Base-by-base conservation (phyloP, 2,329 filamentous ascomycete genomes). In the Mycosphaerella arachidis region DNA sequence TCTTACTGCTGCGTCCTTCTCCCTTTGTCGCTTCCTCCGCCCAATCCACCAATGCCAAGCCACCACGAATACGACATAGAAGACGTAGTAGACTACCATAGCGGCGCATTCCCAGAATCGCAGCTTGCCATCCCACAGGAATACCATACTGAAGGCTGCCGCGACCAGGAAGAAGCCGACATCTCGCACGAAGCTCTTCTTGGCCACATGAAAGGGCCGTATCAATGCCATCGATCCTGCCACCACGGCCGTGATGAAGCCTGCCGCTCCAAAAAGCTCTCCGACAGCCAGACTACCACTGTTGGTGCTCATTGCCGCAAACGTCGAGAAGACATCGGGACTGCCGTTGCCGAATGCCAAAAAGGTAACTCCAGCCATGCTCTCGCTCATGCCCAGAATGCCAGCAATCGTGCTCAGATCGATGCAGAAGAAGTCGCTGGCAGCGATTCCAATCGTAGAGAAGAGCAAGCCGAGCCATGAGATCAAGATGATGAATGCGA, bases 401-500 rank as follows among this genome's bases (percentile, higher is more conserved):
- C 83, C 88, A 24, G 94, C 88, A 68, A 99, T 94, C 12, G 94
- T 97, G 75, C 90, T 94, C 35, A 99, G 82, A 72, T 99, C 96
- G 77, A 97, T 86, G 76, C 92, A 97, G 77, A 99, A 94, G 79
- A 99, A 99, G 77, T 99, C 94, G 76, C 92, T 97, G 24, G 94
- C 94, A 13, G 94, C 94, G 65, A 99, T 97, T 61, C 94, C 94
- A 65, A 99, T 97, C 13, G 94, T 97, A 67, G 90, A 93, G 77
- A 99, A 99, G 7, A 99, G 85, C 57, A 97, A 79, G 40, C 85
- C 89, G 6, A 97, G 84, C 94, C 94, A 99, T 61, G 87, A 68
- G 16, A 91, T 83, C 50, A 99, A 80, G 46, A 96, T 78, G 24
- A 80, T 72, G 70, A 99, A 95, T n/a, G 90, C 91, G 50, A 96